Evolutionary conservation across 805 yeast genomes (phyloP).

Genomic region (Kluyveromyces nonfermentans): DNA sequence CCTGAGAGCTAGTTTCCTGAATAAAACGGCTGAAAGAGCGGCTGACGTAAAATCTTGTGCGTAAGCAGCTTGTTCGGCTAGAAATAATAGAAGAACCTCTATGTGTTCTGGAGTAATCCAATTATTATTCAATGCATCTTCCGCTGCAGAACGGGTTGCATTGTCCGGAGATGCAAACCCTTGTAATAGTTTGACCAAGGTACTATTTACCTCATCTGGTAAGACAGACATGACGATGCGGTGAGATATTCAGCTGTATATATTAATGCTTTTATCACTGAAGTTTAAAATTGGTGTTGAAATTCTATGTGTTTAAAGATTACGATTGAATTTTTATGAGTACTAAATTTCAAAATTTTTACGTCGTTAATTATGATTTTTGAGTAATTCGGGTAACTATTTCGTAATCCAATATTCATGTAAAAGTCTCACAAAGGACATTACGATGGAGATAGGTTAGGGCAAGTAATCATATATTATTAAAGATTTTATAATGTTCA

Average conservation of each 20-base stretch:
- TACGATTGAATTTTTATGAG: background rate
- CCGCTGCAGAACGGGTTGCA: conserved; percentile 66
- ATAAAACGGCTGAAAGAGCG: conserved; percentile 78
- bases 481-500: too few relatives aligned
- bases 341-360: background rate
- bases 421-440: too few relatives aligned
- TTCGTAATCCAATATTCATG: too few relatives aligned
- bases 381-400: background rate
- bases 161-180: conserved; percentile 79
- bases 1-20: conserved; percentile 76
- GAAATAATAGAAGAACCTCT: conserved; percentile 60
- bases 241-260: background rate
- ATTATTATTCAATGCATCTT: conserved; percentile 54
- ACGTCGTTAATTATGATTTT: background rate
- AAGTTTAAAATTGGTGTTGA: background rate
- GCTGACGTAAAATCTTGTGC: conserved; percentile 53
- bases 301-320: background rate
- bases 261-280: too few relatives aligned
- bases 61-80: conserved; percentile 67
- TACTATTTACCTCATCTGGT: conserved; percentile 51
- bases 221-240: conserved; percentile 32
- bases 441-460: too few relatives aligned
- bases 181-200: conserved; percentile 45
- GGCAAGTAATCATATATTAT: too few relatives aligned
- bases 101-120: conserved; percentile 68